Evolutionary conservation across 257 asterid genomes (phyloP).

Genomic region (Scutellaria baicalensis): DNA sequence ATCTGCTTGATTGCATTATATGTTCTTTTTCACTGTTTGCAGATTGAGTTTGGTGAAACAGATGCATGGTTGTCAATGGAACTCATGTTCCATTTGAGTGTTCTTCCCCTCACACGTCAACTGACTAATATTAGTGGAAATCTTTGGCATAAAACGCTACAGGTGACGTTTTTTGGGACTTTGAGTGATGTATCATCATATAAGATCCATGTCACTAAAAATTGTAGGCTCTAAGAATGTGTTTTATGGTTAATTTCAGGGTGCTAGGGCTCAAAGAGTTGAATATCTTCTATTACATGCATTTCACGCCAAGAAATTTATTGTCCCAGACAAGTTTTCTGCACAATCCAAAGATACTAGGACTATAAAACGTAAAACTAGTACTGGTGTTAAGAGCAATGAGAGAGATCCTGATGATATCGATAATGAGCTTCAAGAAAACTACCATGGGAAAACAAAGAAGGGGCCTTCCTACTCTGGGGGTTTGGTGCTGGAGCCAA

Average conservation of each 20-base stretch:
- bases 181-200: slow-evolving; percentile 10
- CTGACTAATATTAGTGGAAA: slow-evolving; percentile 93
- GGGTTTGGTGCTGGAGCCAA: slow-evolving; percentile 97
- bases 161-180: slow-evolving; percentile 41
- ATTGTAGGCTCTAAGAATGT: slow-evolving; percentile 2
- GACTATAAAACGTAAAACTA: slow-evolving; percentile 54
- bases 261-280: slow-evolving; percentile 99
- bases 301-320: slow-evolving; percentile 87
- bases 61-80: slow-evolving; percentile 98
- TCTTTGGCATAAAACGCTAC: slow-evolving; percentile 95
- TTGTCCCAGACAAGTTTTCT: slow-evolving; percentile 82
- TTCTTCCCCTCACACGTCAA: slow-evolving; percentile 95
- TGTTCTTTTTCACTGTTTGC: slow-evolving; percentile 25
- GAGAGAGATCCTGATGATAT: slow-evolving; percentile 48
- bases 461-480: slow-evolving; percentile 94
- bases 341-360: slow-evolving; percentile 51
- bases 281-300: slow-evolving; percentile 88
- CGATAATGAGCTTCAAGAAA: slow-evolving; percentile 45
- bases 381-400: slow-evolving; percentile 40
- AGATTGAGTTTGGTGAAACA: slow-evolving; percentile 93
- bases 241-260: slow-evolving; percentile 45
- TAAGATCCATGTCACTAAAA: neutral
- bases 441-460: slow-evolving; percentile 45
- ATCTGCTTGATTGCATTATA: slow-evolving; percentile 4
- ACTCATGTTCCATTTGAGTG: slow-evolving; percentile 94